Evolutionary conservation across 2,329 filamentous ascomycete genomes (phyloP).

Genomic region (Reticulascus tulasneorum): DNA sequence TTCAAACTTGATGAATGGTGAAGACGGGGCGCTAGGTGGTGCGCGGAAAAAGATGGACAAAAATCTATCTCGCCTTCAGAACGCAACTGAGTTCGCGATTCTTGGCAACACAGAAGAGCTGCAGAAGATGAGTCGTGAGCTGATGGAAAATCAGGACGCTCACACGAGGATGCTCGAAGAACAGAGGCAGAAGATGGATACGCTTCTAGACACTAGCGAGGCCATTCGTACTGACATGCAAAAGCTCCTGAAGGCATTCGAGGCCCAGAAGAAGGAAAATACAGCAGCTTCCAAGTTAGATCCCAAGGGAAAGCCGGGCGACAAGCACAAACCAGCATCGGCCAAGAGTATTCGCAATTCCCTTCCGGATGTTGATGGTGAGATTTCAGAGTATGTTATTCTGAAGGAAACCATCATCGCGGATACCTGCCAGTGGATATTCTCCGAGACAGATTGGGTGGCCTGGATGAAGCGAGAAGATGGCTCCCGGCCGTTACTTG

Average conservation of each 20-base stretch:
- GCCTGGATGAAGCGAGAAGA: constrained; percentile 18
- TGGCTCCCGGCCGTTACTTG: constrained; percentile 16
- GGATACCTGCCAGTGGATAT: constrained; percentile 27
- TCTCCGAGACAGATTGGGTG: constrained; percentile 21
- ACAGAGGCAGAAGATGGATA: constrained; percentile 20
- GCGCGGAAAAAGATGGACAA: constrained; percentile 25
- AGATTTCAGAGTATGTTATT: constrained; percentile 20
- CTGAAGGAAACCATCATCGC: constrained; percentile 24
- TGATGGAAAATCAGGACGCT: constrained; percentile 20
- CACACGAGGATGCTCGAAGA: constrained; percentile 21
- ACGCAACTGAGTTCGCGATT: constrained; percentile 28
- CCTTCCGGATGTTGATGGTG: constrained; percentile 16
- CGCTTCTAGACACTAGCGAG: constrained; percentile 21
- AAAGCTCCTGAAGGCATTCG: constrained; percentile 21
- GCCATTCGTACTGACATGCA: constrained; percentile 22
- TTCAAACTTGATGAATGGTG: constrained; percentile 22
- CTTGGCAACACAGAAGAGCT: constrained; percentile 27
- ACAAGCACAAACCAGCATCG: constrained; percentile 16
- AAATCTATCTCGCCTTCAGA: constrained; percentile 21
- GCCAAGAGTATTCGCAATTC: constrained; percentile 19
- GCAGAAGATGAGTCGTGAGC: constrained; percentile 21
- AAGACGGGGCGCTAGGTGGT: constrained; percentile 24
- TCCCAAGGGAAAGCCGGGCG: constrained; percentile 11
- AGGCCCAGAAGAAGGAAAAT: constrained; percentile 13
- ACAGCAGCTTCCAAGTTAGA: not conserved